A percentile compares a stretch with the other conserved stretches of the same genome.
Conservation (phyloP, 2,329 filamentous ascomycete species). For the Alternaria alternata region DNA sequence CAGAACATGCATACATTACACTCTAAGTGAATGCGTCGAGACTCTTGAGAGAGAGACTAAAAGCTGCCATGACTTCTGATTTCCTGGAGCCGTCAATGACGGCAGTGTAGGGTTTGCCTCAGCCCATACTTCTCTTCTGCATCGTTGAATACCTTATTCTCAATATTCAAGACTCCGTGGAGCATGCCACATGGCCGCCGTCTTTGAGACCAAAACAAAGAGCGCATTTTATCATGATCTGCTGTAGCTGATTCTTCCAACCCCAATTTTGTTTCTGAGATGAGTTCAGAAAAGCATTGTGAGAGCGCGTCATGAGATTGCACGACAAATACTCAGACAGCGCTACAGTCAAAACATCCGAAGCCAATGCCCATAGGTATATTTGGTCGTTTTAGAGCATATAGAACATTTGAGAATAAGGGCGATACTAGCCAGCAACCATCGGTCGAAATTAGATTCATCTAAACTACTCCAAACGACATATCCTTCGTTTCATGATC, state of each 20-base stretch:
- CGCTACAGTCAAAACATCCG: background rate
- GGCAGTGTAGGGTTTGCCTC: accelerated
- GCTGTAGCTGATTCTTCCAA: background rate
- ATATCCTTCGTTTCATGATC: background rate
- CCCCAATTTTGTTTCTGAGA: accelerated
- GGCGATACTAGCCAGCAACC: background rate
- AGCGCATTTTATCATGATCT: background rate
- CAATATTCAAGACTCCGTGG: background rate
- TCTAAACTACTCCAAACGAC: background rate
- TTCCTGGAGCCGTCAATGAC: accelerated
- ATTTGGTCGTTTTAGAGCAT: too few species aligned
- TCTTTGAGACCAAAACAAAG: background rate
- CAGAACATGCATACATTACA: too few species aligned
- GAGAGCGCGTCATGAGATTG: accelerated
- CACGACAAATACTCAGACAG: too few species aligned
- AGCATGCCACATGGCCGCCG: background rate
- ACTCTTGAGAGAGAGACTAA: accelerated
- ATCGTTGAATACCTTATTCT: background rate
- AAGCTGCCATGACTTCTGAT: background rate
- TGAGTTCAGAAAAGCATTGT: background rate
- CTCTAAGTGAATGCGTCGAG: too few species aligned
- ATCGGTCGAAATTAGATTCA: background rate
- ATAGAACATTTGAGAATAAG: too few species aligned
- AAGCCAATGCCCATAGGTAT: accelerated
- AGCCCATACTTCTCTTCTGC: background rate